phyloP scores from a whole-genome alignment of 306 rosid genomes.

The Inga laurina region DNA sequence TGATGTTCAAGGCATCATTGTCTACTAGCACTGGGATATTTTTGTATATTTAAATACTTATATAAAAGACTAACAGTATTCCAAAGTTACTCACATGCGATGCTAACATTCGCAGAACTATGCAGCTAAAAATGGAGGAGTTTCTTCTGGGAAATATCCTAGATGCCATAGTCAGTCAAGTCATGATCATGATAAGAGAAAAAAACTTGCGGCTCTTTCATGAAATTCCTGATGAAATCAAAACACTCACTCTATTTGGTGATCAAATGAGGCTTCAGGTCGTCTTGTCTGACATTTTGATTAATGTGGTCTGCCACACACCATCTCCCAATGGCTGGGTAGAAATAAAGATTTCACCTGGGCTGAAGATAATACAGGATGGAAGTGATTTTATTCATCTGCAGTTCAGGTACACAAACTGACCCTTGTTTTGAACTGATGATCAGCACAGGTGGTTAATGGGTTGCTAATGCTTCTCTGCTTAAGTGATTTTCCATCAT shows the following conservation, averaged over 20 bases:
- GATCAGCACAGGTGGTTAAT: conserved; percentile 3
- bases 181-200: conserved; percentile 62
- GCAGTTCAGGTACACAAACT: conserved; percentile 66
- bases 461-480: conserved; percentile 8
- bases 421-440: conserved; percentile 7
- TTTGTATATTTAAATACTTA: neutral
- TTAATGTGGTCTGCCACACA: conserved; percentile 63
- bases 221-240: conserved; percentile 76
- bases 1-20: neutral
- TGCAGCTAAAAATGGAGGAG: conserved; percentile 68
- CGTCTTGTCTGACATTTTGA: conserved; percentile 73
- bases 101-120: conserved; percentile 50
- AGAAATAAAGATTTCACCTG: conserved; percentile 65
- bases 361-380: conserved; percentile 63
- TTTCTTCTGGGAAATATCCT: conserved; percentile 67
- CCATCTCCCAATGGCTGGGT: conserved; percentile 74
- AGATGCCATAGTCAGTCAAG: conserved; percentile 80
- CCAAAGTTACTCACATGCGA: conserved; percentile 14
- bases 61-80: neutral
- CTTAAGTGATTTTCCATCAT: conserved; percentile 1
- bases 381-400: conserved; percentile 56
- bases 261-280: conserved; percentile 82
- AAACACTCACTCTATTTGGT: conserved; percentile 60
- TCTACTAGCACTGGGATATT: neutral
- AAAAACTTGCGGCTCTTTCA: conserved; percentile 62